Base-by-base conservation (phyloP, 2,329 filamentous ascomycete species). In the Teratosphaeriaceae sp. region DNA sequence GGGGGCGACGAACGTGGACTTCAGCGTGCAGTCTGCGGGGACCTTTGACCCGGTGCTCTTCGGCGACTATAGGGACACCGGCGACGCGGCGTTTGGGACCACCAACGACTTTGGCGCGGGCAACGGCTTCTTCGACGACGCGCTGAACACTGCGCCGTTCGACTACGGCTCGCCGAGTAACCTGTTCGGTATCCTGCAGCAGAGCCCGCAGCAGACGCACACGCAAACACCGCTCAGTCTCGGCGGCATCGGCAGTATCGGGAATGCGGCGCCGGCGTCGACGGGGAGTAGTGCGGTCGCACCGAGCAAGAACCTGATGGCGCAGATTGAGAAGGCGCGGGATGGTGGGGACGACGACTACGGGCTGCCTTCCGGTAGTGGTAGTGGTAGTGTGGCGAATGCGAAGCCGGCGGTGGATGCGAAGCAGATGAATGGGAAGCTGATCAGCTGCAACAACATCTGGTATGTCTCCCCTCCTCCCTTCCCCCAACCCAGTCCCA, bases 31-130 rank as follows among this genome's bases (percentile, higher is more conserved):
- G 12, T 53, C 57, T 6, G 71, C 92, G 38, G 76, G 81, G 29
- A 82, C 84, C 55, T 96, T 97, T 57, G 89, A 97, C 49, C 90
- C 92, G 0, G 81, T 92, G 43, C 73, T 97, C 3, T 97, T 96
- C 63, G 86, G 85, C 42, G 86, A 88, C 55, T 97, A 96, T 66
- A 82, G 92, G 40, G 92, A 98, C 59, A 87, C 94, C 57, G 85
- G 88, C 44, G 90, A 83, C 43, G 75, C 94, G 12, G 67, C 94
- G 15, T 71, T 73, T 52, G 82, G 69, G 58, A 78, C 75, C 33
- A 30, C n/a, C 31, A 30, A 18, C 26, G 85, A 94, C 52, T 82
- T 82, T 64, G 30, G 22, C 29, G 42, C n/a, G 19, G 79, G 80
- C 61, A 77, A 78, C 52, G 89, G 95, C 54, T 85, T 88, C 12